Evolutionary conservation across 1,284 basidiomycete species (phyloP), one percentile per base, ranked within the genome.

Genomic region (Papiliotrema nemorosa): DNA sequence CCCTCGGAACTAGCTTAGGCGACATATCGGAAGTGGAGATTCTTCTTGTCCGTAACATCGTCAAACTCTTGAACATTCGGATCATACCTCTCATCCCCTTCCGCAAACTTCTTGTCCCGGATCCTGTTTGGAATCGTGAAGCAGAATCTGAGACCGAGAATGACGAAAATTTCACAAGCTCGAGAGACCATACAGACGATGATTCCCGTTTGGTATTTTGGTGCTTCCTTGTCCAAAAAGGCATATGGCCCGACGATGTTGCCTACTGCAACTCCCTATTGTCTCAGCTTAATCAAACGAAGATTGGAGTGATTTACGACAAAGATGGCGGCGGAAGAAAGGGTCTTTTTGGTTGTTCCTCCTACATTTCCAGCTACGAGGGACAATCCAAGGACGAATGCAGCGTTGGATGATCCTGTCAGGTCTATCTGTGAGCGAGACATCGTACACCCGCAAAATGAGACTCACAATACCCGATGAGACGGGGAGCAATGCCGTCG

Each of bases 171-270:
- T 46, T 71, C 67, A 18, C 58, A 55, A 48, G 60, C 63, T 18
- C 73, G 65, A 27, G 68, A 70, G 39, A 63, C 63, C 62, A 77
- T 65, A 53, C 70, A 74, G 36, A 67, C 72, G 42, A 75, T 66
- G 44, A 75, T 70, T 25, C 75, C 76, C 27, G 70, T 73, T 13
- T 58, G 49, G 57, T 77, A 77, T 4, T 20, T 50, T 2, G 75
- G 76, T 4, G 74, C 72, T 54, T 77, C 67, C 16, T 18, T 26
- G 26, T 59, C 57, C n/a, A 69, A 52, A 64, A 75, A 76, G 3
- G 73, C 53, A 63, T 76, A 76, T 2, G 74, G 74, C n/a, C 76
- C 74, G 38, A 73, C 68, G 47, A 76, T 74, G 57, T 76, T 76
- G 5, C 74, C 69, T 20, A 60, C 49, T 3, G 59, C 63, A 3